Evolutionary conservation across 2,329 filamentous ascomycete species (phyloP).

Genomic region (Hypoxylon sp.): DNA sequence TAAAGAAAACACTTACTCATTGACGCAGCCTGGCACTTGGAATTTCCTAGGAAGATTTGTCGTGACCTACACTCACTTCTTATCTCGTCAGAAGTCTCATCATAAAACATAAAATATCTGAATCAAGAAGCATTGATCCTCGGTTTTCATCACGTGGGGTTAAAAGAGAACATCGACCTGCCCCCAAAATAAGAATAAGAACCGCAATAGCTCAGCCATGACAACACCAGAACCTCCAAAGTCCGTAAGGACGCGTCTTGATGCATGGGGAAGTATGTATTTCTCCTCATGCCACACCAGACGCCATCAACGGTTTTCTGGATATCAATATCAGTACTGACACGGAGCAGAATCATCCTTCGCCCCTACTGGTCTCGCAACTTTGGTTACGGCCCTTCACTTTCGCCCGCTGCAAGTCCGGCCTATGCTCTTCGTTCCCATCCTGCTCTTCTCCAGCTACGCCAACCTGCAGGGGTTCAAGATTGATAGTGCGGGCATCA

Average conservation of each 20-base stretch:
- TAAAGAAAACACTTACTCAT: neutral
- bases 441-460: conserved; percentile 68
- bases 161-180: conserved; percentile 1
- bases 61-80: neutral
- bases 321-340: conserved; percentile 15
- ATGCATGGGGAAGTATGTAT: conserved; percentile 64
- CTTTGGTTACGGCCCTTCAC: conserved; percentile 68
- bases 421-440: conserved; percentile 63
- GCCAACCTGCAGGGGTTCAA: conserved; percentile 70
- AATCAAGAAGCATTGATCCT: neutral
- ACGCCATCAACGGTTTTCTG: neutral
- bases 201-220: conserved; percentile 44
- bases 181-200: neutral
- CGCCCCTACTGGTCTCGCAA: conserved; percentile 66
- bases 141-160: neutral
- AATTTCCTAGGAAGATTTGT: neutral
- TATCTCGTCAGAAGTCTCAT: neutral
- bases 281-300: conserved; percentile 3
- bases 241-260: conserved; percentile 52
- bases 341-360: conserved; percentile 62
- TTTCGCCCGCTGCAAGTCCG: conserved; percentile 63
- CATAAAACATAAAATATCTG: neutral
- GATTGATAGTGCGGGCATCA: conserved; percentile 67
- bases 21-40: neutral
- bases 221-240: conserved; percentile 49